phyloP scores from a whole-genome alignment of 1,284 basidiomycete species.

The Moesziomyces parantarcticus region DNA sequence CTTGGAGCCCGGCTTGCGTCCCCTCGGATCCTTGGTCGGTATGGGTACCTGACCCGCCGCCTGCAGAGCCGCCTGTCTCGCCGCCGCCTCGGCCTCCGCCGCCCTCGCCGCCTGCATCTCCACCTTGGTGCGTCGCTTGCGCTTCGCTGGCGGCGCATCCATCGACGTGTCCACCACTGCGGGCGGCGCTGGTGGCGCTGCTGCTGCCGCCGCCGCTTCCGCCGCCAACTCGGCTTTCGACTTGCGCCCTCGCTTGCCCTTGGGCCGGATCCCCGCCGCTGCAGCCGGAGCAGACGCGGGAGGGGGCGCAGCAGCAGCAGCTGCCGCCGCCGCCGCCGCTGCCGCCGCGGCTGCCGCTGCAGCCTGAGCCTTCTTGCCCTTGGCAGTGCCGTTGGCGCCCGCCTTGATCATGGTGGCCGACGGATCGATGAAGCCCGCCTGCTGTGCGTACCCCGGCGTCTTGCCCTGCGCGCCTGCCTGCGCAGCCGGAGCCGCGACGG shows the following conservation, averaged over 20 bases:
- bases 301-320: conserved; percentile 12
- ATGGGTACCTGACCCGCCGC: conserved; percentile 32
- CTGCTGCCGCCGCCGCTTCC: conserved; percentile 34
- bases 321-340: conserved; percentile 11
- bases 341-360: conserved; percentile 14
- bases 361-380: conserved; percentile 26
- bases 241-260: conserved; percentile 41
- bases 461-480: conserved; percentile 13
- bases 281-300: conserved; percentile 3
- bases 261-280: conserved; percentile 22
- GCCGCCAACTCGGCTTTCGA: conserved; percentile 41
- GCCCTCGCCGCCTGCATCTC: conserved; percentile 38
- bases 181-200: conserved; percentile 3
- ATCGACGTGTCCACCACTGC: conserved; percentile 19
- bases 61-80: conserved; percentile 28
- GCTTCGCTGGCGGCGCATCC: conserved; percentile 30
- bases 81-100: conserved; percentile 22
- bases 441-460: conserved; percentile 10
- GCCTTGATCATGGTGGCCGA: conserved; percentile 43
- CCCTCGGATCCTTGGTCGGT: conserved; percentile 32
- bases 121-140: conserved; percentile 37
- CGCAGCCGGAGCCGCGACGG: conserved; percentile 11
- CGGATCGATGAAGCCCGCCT: conserved; percentile 33
- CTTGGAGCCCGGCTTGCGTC: conserved; percentile 24
- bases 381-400: conserved; percentile 22